Conservation (phyloP, 257 asterid genomes). For the Anisodus tanguticus region DNA sequence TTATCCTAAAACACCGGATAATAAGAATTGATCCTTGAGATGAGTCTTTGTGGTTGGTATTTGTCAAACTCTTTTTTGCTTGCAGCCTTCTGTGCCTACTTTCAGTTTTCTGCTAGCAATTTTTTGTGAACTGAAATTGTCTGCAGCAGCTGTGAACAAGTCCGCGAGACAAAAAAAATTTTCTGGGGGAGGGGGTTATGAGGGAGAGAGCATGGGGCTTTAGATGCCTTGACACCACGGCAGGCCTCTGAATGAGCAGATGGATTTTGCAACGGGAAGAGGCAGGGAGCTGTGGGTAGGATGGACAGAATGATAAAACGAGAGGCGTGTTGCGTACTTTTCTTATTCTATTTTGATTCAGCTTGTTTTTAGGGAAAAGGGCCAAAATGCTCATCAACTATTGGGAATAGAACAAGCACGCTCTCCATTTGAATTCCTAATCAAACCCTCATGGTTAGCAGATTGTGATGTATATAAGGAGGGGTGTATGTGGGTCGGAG, state of each 20-base stretch:
- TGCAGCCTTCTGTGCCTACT: not conserved
- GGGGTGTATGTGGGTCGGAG: too few species aligned
- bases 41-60: not conserved
- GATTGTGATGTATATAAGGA: too few species aligned
- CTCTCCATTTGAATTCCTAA: too few species aligned
- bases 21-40: conserved; percentile 1
- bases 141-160: conserved; percentile 13
- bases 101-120: not conserved
- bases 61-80: not conserved
- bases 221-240: not conserved
- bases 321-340: not conserved
- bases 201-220: conserved; percentile 8
- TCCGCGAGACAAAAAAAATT: not conserved
- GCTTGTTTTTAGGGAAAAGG: not conserved
- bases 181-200: not conserved
- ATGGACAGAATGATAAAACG: not conserved
- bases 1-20: not conserved
- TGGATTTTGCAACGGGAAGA: conserved; percentile 6
- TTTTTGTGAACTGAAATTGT: not conserved
- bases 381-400: not conserved
- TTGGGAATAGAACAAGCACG: too few species aligned
- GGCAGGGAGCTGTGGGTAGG: not conserved
- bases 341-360: not conserved
- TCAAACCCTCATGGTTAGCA: too few species aligned
- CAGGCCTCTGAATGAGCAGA: conserved; percentile 1